These are phyloP conservation scores for Penicillium paxilli DNA, from an alignment of 495 filamentous ascomycete species.

Conservation along the genomic window DNA sequence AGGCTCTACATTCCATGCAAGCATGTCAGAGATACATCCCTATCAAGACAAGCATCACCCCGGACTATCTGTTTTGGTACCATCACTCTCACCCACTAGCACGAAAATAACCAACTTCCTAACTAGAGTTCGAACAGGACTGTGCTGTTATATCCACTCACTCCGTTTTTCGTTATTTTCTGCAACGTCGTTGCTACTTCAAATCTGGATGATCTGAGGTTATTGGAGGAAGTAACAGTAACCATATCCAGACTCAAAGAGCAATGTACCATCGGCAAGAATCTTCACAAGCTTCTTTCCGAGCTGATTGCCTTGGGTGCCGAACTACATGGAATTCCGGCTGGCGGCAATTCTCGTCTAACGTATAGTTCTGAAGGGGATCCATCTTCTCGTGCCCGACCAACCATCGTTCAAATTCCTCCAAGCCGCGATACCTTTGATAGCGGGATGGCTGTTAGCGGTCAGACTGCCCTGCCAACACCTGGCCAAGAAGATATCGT, in stretches of 20 bases:
- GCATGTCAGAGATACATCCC: neutral
- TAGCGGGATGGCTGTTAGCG: neutral
- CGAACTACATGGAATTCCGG: neutral
- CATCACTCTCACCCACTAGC: too few species aligned
- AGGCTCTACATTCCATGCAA: neutral
- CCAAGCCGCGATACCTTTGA: neutral
- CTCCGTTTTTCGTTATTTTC: neutral
- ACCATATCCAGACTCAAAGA: neutral
- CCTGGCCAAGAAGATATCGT: neutral
- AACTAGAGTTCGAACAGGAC: neutral
- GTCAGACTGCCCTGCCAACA: neutral
- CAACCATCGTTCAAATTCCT: neutral
- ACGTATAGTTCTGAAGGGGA: neutral
- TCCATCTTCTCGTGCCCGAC: neutral
- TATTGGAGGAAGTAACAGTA: neutral
- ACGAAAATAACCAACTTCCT: too few species aligned
- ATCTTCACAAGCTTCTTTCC: neutral
- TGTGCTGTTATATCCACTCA: neutral
- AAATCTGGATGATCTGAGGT: neutral
- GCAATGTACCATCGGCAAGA: neutral
- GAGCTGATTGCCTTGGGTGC: neutral
- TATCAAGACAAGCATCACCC: neutral
- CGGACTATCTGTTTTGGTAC: neutral
- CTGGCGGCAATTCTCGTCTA: neutral
- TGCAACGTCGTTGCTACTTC: neutral